phyloP scores from a whole-genome alignment of 768 basidiomycete species.

The Termitomyces sp. region DNA sequence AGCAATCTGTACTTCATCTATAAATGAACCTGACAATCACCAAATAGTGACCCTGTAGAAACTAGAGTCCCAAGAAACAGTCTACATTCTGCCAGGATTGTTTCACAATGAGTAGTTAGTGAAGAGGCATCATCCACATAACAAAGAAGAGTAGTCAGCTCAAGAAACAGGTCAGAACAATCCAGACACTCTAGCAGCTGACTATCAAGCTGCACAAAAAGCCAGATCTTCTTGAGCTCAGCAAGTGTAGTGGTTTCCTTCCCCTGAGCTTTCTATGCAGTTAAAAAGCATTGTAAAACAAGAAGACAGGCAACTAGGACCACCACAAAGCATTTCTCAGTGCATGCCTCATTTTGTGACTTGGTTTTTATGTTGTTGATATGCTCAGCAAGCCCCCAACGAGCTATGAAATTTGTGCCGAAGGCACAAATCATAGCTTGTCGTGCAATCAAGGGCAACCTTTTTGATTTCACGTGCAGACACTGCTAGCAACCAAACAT shows the following conservation, averaged over 20 bases:
- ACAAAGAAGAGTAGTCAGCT: neutral
- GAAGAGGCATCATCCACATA: neutral
- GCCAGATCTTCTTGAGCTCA: neutral
- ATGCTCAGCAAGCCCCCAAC: neutral
- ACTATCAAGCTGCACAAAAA: neutral
- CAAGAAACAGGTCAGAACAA: neutral
- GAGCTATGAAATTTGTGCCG: no score
- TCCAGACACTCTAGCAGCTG: neutral
- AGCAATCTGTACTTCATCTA: neutral
- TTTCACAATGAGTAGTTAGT: neutral
- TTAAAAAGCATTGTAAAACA: neutral
- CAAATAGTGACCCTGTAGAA: neutral
- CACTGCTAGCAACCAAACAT: no score
- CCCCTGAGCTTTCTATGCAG: neutral
- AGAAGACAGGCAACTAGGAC: neutral
- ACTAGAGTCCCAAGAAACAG: neutral
- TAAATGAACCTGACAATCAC: neutral
- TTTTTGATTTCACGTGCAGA: no score
- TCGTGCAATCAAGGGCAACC: no score
- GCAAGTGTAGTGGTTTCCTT: neutral
- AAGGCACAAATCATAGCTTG: no score
- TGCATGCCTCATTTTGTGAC: neutral
- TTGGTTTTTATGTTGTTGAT: accelerated
- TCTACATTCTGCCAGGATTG: neutral
- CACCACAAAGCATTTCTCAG: neutral